A percentile compares a stretch with the other conserved stretches of the same genome.
Evolutionary conservation across 352 stramenopile species (phyloP).

Genomic region (Globisporangium camurandrum): DNA sequence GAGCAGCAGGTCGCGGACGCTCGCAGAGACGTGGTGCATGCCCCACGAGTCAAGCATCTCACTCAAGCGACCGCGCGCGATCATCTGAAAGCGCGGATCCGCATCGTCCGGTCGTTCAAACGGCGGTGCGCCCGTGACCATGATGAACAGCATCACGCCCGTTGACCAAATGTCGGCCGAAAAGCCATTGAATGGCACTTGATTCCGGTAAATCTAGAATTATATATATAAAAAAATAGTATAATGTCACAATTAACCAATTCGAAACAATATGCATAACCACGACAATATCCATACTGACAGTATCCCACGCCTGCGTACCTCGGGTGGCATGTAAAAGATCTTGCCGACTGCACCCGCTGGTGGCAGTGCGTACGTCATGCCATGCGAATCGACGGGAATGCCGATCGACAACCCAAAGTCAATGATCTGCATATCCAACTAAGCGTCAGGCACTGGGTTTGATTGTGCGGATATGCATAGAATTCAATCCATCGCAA

Average conservation of each 20-base stretch:
- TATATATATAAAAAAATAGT: background rate
- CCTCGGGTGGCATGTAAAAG: conserved; percentile 87
- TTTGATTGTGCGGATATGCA: background rate
- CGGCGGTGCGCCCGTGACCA: conserved; percentile 89
- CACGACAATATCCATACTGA: background rate
- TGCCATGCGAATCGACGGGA: conserved; percentile 71
- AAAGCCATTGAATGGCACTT: conserved; percentile 88
- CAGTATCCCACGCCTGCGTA: conserved; percentile 10
- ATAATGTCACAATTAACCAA: too few relatives aligned
- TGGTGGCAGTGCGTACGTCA: conserved; percentile 80
- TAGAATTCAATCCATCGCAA: background rate
- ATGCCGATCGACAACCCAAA: conserved; percentile 83
- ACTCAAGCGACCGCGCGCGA: conserved; percentile 61
- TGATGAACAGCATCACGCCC: conserved; percentile 93
- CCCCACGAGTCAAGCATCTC: conserved; percentile 86
- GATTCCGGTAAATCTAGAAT: conserved; percentile 79
- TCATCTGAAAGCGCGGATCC: conserved; percentile 82
- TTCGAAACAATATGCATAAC: background rate
- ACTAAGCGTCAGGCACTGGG: background rate
- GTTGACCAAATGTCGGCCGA: conserved; percentile 92
- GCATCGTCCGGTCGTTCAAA: conserved; percentile 83
- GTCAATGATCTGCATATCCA: conserved; percentile 64
- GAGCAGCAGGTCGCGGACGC: conserved; percentile 65
- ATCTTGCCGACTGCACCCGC: conserved; percentile 82
- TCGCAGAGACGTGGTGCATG: conserved; percentile 69